These are phyloP conservation scores for Debaryomyces maramus DNA, from an alignment of 805 yeast genomes.

Conservation along the genomic window DNA sequence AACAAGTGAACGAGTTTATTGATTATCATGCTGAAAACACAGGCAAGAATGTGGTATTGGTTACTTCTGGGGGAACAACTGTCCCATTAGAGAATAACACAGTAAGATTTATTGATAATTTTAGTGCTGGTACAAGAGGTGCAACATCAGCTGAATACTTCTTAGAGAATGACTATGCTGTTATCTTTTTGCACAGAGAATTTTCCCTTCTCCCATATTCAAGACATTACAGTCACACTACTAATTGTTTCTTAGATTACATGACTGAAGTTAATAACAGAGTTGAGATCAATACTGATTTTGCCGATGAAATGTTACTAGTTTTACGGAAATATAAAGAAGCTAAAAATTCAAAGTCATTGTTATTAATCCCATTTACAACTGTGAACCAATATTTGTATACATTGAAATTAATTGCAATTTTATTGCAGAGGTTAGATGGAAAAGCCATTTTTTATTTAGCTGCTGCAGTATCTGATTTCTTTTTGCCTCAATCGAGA, in stretches of 20 bases:
- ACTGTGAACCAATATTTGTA: slow-evolving; percentile 93
- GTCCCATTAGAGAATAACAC: slow-evolving; percentile 97
- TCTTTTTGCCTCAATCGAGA: slow-evolving; percentile 82
- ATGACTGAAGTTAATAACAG: slow-evolving; percentile 58
- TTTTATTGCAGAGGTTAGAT: slow-evolving; percentile 54
- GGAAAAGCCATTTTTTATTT: slow-evolving; percentile 71
- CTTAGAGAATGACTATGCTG: slow-evolving; percentile 83
- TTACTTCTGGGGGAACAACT: slow-evolving; percentile 96
- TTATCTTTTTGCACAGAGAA: slow-evolving; percentile 88
- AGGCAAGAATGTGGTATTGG: slow-evolving; percentile 64
- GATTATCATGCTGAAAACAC: slow-evolving; percentile 45
- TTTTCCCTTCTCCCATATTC: slow-evolving; percentile 90
- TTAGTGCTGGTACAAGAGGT: slow-evolving; percentile 97
- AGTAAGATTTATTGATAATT: slow-evolving; percentile 93
- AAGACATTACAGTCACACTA: slow-evolving; percentile 83
- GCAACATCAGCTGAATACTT: slow-evolving; percentile 94
- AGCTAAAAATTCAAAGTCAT: slow-evolving; percentile 50
- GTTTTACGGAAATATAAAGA: slow-evolving; percentile 55
- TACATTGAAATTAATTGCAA: slow-evolving; percentile 70
- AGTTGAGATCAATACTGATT: slow-evolving; percentile 61
- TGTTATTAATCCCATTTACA: slow-evolving; percentile 83
- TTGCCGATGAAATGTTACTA: slow-evolving; percentile 58
- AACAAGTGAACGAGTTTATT: slow-evolving; percentile 62
- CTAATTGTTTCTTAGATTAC: slow-evolving; percentile 83
- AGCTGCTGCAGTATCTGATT: slow-evolving; percentile 98